Base-by-base conservation (phyloP, 2,329 filamentous ascomycete genomes). In the Tolypocladium amazonense region DNA sequence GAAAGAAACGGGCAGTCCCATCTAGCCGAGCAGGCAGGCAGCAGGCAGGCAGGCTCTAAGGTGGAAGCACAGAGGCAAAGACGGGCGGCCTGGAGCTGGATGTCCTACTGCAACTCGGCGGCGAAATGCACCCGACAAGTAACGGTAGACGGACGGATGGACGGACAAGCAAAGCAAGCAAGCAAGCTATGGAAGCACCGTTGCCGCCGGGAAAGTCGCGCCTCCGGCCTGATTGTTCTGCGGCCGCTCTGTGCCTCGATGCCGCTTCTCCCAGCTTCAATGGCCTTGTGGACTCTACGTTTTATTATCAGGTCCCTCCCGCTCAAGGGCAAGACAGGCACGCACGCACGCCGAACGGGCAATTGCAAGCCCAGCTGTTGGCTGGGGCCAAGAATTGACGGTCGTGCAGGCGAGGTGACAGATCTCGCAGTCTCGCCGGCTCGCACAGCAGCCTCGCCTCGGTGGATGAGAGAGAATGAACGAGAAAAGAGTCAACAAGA, bases 401-500 rank as follows among this genome's bases (percentile, higher is more conserved):
- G 54, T 23, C 27, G 39, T 18, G 39, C 12, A 38, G 38, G 25
- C 55, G 39, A 56, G 55, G 35, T 56, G 55, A 56, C 55, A 45
- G 55, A 56, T 33, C 37, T n/a, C 9, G 55, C 55, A n/a, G 23
- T 41, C 35, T 27, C 54, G 54, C 54, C 23, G 35, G 38, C 35
- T 38, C 54, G n/a, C 23, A 58, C 39, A 39, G 27, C 52, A 60
- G 54, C 35, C 35, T 37, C 35, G 43, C 33, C 35, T 55, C n/a
- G 55, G 54, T 33, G 33, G 39, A 41, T 27, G 39, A 56, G 54
- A 47, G 37, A 27, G 27, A 23, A 33, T 55, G 25, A n/a, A 41
- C 27, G 61, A 60, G 62, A 59, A n/a, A 67, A 66, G 65, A 67
- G 65, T 59, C 45, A 64, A 67, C 64, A 62, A 63, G 56, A 56